These are phyloP conservation scores for Fagopyrum homotropicum DNA, from an alignment of 148 eudicot genomes.

Conservation along the genomic window DNA sequence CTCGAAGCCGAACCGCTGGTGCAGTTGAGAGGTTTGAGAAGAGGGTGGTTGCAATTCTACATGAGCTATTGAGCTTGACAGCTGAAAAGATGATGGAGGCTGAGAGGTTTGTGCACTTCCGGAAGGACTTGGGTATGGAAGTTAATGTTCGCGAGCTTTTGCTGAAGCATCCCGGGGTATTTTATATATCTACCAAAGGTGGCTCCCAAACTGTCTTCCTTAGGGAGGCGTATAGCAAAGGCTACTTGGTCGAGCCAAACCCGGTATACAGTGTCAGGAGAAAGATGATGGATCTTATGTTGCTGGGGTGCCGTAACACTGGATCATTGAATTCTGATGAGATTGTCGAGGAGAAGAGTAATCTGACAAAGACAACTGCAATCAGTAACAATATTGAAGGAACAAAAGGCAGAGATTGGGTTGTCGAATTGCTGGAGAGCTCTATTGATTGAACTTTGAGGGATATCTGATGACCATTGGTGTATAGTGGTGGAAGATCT, in stretches of 20 bases:
- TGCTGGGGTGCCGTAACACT: constrained; percentile 46
- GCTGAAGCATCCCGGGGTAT: constrained; percentile 70
- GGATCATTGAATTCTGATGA: constrained; percentile 26
- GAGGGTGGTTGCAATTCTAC: constrained; percentile 59
- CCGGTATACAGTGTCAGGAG: constrained; percentile 44
- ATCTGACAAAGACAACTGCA: background rate
- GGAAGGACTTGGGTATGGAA: constrained; percentile 64
- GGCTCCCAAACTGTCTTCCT: constrained; percentile 43
- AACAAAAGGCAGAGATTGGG: background rate
- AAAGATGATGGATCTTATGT: constrained; percentile 63
- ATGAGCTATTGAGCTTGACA: constrained; percentile 71
- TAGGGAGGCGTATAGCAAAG: constrained; percentile 61
- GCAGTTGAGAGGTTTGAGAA: constrained; percentile 67
- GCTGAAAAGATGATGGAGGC: constrained; percentile 62
- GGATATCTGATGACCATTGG: background rate
- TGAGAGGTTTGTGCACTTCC: constrained; percentile 58
- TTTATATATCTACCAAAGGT: constrained; percentile 61
- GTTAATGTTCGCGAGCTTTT: constrained; percentile 60
- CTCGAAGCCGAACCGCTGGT: constrained; percentile 36
- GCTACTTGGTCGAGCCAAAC: constrained; percentile 36
- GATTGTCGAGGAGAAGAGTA: constrained; percentile 21
- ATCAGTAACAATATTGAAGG: constrained; percentile 7
- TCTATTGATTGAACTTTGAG: constrained; percentile 3
- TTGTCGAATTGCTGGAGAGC: constrained; percentile 1
- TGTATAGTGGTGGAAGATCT: too few relatives aligned